Evolutionary conservation across 2,329 filamentous ascomycete genomes (phyloP).

Genomic region (Tolypocladium endophyticum): DNA sequence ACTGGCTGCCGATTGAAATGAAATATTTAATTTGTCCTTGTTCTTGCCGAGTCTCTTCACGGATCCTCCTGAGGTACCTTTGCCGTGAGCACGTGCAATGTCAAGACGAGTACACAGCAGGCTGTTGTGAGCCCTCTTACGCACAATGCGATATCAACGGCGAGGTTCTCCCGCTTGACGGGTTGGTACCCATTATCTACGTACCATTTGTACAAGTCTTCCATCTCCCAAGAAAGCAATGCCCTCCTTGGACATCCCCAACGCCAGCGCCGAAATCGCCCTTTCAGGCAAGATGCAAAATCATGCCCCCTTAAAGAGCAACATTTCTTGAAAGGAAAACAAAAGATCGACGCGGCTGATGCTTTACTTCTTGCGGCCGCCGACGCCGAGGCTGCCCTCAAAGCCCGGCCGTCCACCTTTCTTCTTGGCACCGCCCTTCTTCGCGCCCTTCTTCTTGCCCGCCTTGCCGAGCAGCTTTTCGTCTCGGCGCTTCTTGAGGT

Average conservation of each 20-base stretch:
- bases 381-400: conserved; percentile 54
- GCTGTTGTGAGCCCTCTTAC: background rate
- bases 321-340: background rate
- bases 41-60: background rate
- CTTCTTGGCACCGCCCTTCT: conserved; percentile 20
- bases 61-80: background rate
- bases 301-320: background rate
- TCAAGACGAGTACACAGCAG: background rate
- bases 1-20: background rate
- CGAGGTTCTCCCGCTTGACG: background rate
- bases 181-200: background rate
- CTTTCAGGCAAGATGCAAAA: background rate
- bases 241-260: background rate
- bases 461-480: conserved; percentile 54
- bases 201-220: background rate
- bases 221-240: background rate
- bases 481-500: conserved; percentile 63
- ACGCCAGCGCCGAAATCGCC: conserved; percentile 3
- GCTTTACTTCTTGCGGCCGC: conserved; percentile 35
- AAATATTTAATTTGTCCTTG: background rate
- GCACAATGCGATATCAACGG: background rate
- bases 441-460: conserved; percentile 45
- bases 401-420: conserved; percentile 54
- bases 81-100: background rate
- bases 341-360: background rate